Percentiles rank a stretch among this genome's conserved stretches.
Conservation (phyloP, 2,329 filamentous ascomycete genomes). For the Emergomyces pasteurianus region DNA sequence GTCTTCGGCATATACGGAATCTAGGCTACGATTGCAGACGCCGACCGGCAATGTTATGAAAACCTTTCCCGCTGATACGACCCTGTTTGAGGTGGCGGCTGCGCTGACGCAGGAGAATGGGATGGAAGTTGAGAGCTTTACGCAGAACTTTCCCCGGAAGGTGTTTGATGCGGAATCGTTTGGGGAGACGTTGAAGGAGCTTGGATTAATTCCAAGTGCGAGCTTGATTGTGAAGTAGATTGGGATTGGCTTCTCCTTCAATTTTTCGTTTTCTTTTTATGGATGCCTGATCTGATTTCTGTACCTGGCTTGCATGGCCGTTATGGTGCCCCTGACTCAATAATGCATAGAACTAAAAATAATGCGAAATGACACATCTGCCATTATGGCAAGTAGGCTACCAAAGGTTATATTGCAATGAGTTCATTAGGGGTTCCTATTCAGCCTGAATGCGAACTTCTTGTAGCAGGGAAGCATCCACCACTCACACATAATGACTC, state of each 20-base stretch:
- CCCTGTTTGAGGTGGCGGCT: conserved; percentile 82
- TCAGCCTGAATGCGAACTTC: not conserved
- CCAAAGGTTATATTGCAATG: not conserved
- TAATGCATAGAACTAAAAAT: not conserved
- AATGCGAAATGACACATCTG: not conserved
- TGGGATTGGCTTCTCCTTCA: not conserved
- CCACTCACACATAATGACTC: not conserved
- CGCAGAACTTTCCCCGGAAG: conserved; percentile 79
- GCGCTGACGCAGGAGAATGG: conserved; percentile 61
- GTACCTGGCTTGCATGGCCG: not conserved
- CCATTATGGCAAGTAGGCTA: not conserved
- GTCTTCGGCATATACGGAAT: conserved; percentile 63
- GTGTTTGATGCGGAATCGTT: conserved; percentile 65
- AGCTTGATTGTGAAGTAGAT: conserved; percentile 58
- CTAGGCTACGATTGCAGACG: conserved; percentile 71
- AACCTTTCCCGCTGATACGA: conserved; percentile 78
- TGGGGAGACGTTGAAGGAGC: conserved; percentile 83
- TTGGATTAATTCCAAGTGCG: conserved; percentile 81
- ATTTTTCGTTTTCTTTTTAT: not conserved
- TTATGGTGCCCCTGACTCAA: not conserved
- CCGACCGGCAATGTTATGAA: conserved; percentile 67
- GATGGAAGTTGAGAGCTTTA: conserved; percentile 60
- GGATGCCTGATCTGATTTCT: not conserved
- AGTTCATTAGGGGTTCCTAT: not conserved
- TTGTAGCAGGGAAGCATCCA: too few species aligned